Conservation (phyloP, 768 basidiomycete genomes). For the Leccinum broughii region DNA sequence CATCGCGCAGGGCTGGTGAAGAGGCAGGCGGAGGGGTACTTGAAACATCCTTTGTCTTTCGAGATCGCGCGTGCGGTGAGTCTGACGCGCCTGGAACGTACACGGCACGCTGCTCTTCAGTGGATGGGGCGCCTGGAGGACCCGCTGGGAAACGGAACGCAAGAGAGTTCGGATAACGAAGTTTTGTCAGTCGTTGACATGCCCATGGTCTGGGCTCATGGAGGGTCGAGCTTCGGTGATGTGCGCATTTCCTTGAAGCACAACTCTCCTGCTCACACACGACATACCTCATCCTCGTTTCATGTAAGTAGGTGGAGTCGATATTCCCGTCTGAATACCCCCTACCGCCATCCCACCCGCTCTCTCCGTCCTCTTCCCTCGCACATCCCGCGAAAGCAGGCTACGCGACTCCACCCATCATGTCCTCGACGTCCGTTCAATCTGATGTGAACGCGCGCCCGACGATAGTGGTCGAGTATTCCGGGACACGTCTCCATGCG, state of each 20-base stretch:
- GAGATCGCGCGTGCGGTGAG: constrained; percentile 35
- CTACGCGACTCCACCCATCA: background rate
- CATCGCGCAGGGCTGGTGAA: constrained; percentile 41
- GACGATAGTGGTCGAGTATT: constrained; percentile 12
- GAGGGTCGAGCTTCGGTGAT: constrained; percentile 32
- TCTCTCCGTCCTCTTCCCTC: constrained; percentile 23
- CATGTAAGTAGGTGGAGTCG: constrained; percentile 31
- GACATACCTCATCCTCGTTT: background rate
- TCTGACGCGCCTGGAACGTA: constrained; percentile 8
- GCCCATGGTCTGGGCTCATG: constrained; percentile 14
- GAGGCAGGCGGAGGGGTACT: constrained; percentile 34
- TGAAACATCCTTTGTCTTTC: constrained; percentile 47
- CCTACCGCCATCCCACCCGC: constrained; percentile 21
- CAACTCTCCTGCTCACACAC: too few species aligned
- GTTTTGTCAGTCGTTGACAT: constrained; percentile 8
- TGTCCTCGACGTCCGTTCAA: background rate
- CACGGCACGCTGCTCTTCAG: constrained; percentile 18
- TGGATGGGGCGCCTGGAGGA: constrained; percentile 21
- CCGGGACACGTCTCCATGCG: constrained; percentile 34
- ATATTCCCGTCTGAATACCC: constrained; percentile 40
- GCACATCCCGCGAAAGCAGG: constrained; percentile 15
- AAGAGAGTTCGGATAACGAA: background rate
- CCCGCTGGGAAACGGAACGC: too few species aligned
- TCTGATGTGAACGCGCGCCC: background rate
- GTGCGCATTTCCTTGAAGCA: constrained; percentile 7